Base-by-base conservation (phyloP, 106 monocot species). In the Phalaenopsis equestris region DNA sequence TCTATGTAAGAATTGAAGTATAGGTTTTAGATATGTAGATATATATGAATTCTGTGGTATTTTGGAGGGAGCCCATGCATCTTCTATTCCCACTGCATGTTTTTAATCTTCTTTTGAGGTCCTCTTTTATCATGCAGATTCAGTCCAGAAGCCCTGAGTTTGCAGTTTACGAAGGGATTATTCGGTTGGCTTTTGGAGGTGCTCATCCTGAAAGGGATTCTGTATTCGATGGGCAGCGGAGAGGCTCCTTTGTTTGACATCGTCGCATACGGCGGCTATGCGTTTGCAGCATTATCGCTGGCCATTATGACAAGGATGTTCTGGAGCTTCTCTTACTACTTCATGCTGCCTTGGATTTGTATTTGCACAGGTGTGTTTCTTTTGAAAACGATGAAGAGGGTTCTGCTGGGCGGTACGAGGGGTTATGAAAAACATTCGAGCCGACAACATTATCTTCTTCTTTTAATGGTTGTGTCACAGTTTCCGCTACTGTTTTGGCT, bases 401-500 rank as follows among this genome's bases (percentile, higher is more conserved):
- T 84, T 65, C 79, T 87, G 41, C 79, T 79, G 38, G 75, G 81
- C 2, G 84, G 72, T 18, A 3, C 49, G 8, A 84, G 87, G 82
- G 82, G 77, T 58, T 80, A 87, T 38, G 84, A 84, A 56, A 80
- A 72, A 18, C 87, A 87, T 41, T 42, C 82, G 16, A 82, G 79
- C 77, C 79, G 82, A 58, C 84, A 78, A 41, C 79, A 85, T 72
- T 88, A 82, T 75, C 77, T 87, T 49, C 77, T 84, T 45, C 82
- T 87, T 30, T 84, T 85, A 74, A 79, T 87, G 81, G 80, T 80
- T 11, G 82, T 76, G 12, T 79, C 46, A 17, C 87, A 84, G 79
- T 84, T 87, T 75, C 87, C 87, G 3, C 36, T 84, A 18, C 77
- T 87, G 58, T 85, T 87, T 82, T 87, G 87, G 87, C 84, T 87